phyloP scores from a whole-genome alignment of 805 yeast genomes.

The Wickerhamiella bombiphila region DNA sequence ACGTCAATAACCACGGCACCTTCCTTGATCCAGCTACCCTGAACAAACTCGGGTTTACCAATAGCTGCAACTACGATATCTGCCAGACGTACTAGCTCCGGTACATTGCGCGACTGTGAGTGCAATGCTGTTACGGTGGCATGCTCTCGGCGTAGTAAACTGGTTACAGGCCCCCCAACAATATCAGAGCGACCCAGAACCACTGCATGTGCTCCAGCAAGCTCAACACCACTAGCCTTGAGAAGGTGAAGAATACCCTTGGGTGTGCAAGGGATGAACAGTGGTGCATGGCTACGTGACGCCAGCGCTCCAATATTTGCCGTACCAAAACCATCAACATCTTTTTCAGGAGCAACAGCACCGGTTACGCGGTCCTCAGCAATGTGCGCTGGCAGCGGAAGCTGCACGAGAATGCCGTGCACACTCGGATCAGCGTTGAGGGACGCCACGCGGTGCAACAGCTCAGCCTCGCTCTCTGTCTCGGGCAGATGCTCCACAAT shows the following conservation, averaged over 20 bases:
- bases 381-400: slow-evolving; percentile 72
- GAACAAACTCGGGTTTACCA: slow-evolving; percentile 71
- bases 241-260: slow-evolving; percentile 77
- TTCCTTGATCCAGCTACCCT: slow-evolving; percentile 75
- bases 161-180: slow-evolving; percentile 88
- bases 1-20: slow-evolving; percentile 86
- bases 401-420: slow-evolving; percentile 79
- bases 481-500: slow-evolving; percentile 51
- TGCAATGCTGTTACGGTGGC: slow-evolving; percentile 80
- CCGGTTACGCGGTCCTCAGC: slow-evolving; percentile 70
- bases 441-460: slow-evolving; percentile 39
- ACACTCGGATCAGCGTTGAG: slow-evolving; percentile 63
- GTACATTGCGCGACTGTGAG: slow-evolving; percentile 51
- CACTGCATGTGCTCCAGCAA: slow-evolving; percentile 74
- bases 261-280: slow-evolving; percentile 89
- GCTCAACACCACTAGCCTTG: slow-evolving; percentile 47
- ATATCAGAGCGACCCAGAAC: slow-evolving; percentile 93
- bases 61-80: slow-evolving; percentile 88
- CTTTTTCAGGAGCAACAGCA: slow-evolving; percentile 69
- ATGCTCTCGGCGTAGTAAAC: slow-evolving; percentile 60
- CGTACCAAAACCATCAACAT: slow-evolving; percentile 90
- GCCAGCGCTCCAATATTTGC: slow-evolving; percentile 80
- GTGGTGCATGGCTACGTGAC: slow-evolving; percentile 71
- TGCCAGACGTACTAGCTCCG: slow-evolving; percentile 45
- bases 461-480: slow-evolving; percentile 41